Evolutionary conservation across 1,284 basidiomycete species (phyloP).

Genomic region (Melampsora occidentalis): DNA sequence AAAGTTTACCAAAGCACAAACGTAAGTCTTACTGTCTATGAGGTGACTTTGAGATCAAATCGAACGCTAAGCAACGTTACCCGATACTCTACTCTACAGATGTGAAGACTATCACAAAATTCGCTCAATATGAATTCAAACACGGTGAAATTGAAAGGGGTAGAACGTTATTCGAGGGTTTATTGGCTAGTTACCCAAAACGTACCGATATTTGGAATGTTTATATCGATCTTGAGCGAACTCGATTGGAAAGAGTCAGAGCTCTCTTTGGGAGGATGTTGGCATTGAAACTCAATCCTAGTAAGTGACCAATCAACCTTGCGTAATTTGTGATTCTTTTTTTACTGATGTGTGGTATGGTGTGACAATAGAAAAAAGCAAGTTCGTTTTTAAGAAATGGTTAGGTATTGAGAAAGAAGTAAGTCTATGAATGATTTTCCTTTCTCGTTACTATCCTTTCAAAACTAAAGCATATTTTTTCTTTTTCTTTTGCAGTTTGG

Average conservation of each 20-base stretch:
- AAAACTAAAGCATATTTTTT: slow-evolving; percentile 51
- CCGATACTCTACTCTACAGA: slow-evolving; percentile 59
- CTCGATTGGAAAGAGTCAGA: slow-evolving; percentile 71
- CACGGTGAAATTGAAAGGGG: slow-evolving; percentile 90
- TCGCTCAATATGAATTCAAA: slow-evolving; percentile 93
- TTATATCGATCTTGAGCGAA: slow-evolving; percentile 86
- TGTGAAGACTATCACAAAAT: slow-evolving; percentile 87
- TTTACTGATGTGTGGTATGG: slow-evolving; percentile 12
- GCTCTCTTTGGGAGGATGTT: slow-evolving; percentile 74
- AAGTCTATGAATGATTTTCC: background rate
- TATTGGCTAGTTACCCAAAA: slow-evolving; percentile 89
- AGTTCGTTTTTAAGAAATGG: slow-evolving; percentile 95
- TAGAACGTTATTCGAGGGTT: slow-evolving; percentile 92
- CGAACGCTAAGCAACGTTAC: too few species aligned
- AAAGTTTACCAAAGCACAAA: slow-evolving; percentile 89
- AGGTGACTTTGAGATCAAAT: slow-evolving; percentile 2
- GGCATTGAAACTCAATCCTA: slow-evolving; percentile 91
- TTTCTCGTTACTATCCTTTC: background rate
- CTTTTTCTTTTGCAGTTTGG: slow-evolving; percentile 62
- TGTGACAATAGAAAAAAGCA: slow-evolving; percentile 54
- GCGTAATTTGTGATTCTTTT: slow-evolving; percentile 35
- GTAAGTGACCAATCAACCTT: slow-evolving; percentile 57
- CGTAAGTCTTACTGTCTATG: slow-evolving; percentile 62
- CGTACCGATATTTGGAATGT: slow-evolving; percentile 93
- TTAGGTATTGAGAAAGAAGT: slow-evolving; percentile 68